Percentiles rank a stretch among this genome's conserved stretches.
phyloP scores from a whole-genome alignment of 1,284 basidiomycete genomes.

The Microbotryomycetes sp. region DNA sequence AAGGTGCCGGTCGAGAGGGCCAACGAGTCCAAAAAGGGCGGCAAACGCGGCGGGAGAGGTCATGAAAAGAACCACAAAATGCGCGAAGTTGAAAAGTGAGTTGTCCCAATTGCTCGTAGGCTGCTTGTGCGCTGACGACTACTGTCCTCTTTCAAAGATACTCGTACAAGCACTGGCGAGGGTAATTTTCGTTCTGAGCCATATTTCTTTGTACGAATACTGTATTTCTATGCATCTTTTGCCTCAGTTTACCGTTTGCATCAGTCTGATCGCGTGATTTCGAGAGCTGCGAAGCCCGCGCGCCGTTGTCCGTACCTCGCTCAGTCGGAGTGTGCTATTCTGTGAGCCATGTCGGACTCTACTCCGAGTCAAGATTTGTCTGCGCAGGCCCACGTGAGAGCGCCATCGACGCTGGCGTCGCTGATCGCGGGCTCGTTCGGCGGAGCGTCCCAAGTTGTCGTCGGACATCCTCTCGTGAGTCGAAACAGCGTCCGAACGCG shows the following conservation, averaged over 20 bases:
- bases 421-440: slow-evolving; percentile 68
- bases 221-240: no score
- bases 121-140: no score
- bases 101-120: not conserved
- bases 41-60: slow-evolving; percentile 27
- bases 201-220: not conserved
- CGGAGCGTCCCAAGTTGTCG: slow-evolving; percentile 65
- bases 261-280: not conserved
- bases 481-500: no score
- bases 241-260: not conserved
- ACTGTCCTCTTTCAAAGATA: not conserved
- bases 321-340: no score
- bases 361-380: not conserved
- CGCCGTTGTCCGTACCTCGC: not conserved
- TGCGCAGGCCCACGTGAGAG: not conserved
- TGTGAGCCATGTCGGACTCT: not conserved
- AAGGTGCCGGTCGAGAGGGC: slow-evolving; percentile 33
- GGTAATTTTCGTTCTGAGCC: no score
- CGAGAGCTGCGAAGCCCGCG: not conserved
- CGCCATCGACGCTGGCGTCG: slow-evolving; percentile 14
- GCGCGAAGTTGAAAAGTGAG: slow-evolving; percentile 24
- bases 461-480: slow-evolving; percentile 60
- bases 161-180: not conserved
- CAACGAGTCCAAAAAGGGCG: slow-evolving; percentile 31
- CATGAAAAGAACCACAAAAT: slow-evolving; percentile 27